Base-by-base conservation (phyloP, 495 filamentous ascomycete species). In the Podospora fimiseda region DNA sequence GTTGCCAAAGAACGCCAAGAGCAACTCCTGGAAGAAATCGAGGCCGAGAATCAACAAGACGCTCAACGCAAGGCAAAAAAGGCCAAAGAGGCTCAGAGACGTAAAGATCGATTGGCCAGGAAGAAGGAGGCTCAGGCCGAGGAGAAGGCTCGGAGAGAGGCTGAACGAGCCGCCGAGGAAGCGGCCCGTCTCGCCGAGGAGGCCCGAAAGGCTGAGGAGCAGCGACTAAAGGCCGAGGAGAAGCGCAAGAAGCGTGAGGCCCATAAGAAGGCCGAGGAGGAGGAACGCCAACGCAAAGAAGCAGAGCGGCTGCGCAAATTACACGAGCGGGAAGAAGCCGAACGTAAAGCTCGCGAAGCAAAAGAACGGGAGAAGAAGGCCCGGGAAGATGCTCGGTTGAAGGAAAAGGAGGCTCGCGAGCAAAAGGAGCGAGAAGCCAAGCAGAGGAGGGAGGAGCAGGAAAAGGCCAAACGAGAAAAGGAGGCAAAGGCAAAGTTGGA, bases 161-260 rank as follows among this genome's bases (percentile, higher is more conserved):
- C 87, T 1, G 89, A 93, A 61, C 95, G 90, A 70, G 87, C 87
- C 9, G 90, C 85, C n/a, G 88, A 96, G 70, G 92, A 96, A 68
- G 85, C 83, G 5, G 85, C 86, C 22, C 77, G 78, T 30, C 80
- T 80, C 57, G 89, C 81, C 9, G 82, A 85, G 7, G 90, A 96
- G 57, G 81, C 84, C 52, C 86, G 85, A 66, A 90, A 86, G 56
- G 73, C 78, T 5, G 90, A 95, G 60, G 90, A 96, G 67, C 83
- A 86, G 60, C 78, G 81, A 46, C 69, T 73, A 47, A 93, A 85
- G 70, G 83, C 84, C 24, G 93, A 96, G 65, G 93, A 95, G 66
- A 91, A 89, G 64, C 80, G 87, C 19, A 93, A 86, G 76, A 92
- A 91, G 72, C 88, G 84, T 56, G 93, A 98, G 60, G 86, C 87